Percentiles rank a stretch among this genome's conserved stretches.
These are phyloP conservation scores for Acorus gramineus DNA, from an alignment of 106 monocot genomes.

Conservation along the genomic window DNA sequence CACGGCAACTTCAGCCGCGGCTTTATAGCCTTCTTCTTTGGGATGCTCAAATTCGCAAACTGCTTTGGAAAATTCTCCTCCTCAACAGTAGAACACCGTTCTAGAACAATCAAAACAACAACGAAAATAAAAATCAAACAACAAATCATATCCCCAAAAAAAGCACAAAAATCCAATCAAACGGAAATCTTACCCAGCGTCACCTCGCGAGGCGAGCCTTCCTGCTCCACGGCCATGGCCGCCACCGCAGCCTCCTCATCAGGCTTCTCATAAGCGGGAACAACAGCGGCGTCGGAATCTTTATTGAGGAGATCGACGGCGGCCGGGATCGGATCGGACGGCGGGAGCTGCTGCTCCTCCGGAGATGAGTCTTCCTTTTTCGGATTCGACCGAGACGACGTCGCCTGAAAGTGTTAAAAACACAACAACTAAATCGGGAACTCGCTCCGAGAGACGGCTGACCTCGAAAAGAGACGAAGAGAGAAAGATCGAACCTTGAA, in stretches of 20 bases:
- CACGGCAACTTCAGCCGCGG: constrained; percentile 4
- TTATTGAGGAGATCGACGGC: not conserved
- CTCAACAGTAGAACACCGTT: too few species aligned
- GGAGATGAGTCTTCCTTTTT: not conserved
- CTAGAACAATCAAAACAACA: too few species aligned
- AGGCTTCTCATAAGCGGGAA: not conserved
- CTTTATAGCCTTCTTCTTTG: too few species aligned
- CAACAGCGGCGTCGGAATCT: constrained; percentile 4
- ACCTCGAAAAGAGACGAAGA: not conserved
- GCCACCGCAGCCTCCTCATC: not conserved
- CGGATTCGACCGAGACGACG: not conserved
- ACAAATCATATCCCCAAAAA: too few species aligned
- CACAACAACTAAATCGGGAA: not conserved
- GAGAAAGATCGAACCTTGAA: constrained; percentile 28
- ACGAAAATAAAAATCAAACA: too few species aligned
- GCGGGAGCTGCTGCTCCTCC: not conserved
- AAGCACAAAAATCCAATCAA: too few species aligned
- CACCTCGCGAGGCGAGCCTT: too few species aligned
- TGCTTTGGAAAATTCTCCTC: too few species aligned
- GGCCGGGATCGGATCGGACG: not conserved
- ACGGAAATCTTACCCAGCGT: too few species aligned
- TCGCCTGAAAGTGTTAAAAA: constrained; percentile 7
- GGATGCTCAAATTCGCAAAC: too few species aligned
- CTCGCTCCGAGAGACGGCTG: not conserved
- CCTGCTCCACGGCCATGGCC: too few species aligned